These are phyloP conservation scores for Pleurotus citrinopileatus DNA, from an alignment of 768 basidiomycete genomes.

Conservation along the genomic window DNA sequence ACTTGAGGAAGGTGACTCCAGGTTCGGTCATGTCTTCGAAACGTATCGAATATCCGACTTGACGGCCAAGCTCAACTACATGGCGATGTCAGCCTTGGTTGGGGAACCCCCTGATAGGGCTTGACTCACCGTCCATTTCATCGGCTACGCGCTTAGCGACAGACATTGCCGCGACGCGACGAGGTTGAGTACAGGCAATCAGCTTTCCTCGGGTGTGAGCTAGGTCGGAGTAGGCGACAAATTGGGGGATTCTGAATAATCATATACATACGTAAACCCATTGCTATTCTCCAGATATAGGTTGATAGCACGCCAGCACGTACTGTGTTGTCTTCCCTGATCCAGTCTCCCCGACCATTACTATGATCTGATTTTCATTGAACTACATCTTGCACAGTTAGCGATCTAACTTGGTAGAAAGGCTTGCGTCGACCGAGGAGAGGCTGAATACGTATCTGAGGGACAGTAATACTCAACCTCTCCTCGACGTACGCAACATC, in stretches of 20 bases:
- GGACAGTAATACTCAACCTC: constrained; percentile 39
- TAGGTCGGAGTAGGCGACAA: constrained; percentile 90
- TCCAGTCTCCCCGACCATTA: constrained; percentile 93
- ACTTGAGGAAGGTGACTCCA: constrained; percentile 93
- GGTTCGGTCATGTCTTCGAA: constrained; percentile 95
- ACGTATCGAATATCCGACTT: constrained; percentile 97
- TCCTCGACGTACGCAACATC: too few relatives aligned
- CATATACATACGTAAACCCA: too few relatives aligned
- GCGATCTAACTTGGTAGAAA: background rate
- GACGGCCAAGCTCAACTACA: constrained; percentile 84
- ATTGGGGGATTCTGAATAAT: constrained; percentile 82
- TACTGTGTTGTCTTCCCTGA: constrained; percentile 96
- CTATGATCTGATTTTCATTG: constrained; percentile 76
- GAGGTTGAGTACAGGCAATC: constrained; percentile 95
- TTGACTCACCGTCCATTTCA: constrained; percentile 90
- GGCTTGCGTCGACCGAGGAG: too few relatives aligned
- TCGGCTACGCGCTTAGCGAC: constrained; percentile 98
- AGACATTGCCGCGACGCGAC: constrained; percentile 95
- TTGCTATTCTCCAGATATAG: too few relatives aligned
- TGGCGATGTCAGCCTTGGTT: background rate
- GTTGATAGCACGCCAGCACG: constrained; percentile 25
- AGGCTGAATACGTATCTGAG: too few relatives aligned
- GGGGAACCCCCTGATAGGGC: background rate
- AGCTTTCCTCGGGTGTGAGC: constrained; percentile 88
- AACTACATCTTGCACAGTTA: constrained; percentile 40